A percentile compares a stretch with the other conserved stretches of the same genome.
Evolutionary conservation across 768 basidiomycete species (phyloP).

Genomic region (Tricholomella constricta): DNA sequence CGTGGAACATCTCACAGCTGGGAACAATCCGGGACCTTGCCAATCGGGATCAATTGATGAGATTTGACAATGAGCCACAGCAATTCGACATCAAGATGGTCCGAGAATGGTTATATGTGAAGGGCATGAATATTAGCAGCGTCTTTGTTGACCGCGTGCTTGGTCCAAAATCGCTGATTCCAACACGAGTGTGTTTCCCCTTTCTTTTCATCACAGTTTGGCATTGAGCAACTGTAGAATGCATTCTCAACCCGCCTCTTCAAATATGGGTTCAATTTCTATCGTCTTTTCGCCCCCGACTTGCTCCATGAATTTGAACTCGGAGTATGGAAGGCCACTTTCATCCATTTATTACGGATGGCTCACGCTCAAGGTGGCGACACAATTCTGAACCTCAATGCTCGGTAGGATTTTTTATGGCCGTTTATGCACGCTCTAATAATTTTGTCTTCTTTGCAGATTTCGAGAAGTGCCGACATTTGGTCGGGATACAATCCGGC

Average conservation of each 20-base stretch:
- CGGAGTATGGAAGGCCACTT: constrained; percentile 23
- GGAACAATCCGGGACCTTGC: constrained; percentile 17
- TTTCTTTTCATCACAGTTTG: not conserved
- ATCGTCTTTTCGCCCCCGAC: constrained; percentile 17
- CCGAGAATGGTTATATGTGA: constrained; percentile 14
- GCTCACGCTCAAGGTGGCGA: constrained; percentile 14
- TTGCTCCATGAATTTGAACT: constrained; percentile 30
- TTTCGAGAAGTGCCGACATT: constrained; percentile 1
- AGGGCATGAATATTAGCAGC: constrained; percentile 5
- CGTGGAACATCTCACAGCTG: constrained; percentile 23
- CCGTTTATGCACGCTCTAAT: not conserved
- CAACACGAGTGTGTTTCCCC: constrained; percentile 17
- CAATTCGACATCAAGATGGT: constrained; percentile 5
- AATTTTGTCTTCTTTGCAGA: not conserved
- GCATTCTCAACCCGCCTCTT: constrained; percentile 1
- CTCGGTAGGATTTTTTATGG: constrained; percentile 6
- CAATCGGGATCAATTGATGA: not conserved
- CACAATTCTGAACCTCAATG: constrained; percentile 14
- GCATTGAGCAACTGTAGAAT: not conserved
- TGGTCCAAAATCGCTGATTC: constrained; percentile 18
- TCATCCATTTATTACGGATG: constrained; percentile 25
- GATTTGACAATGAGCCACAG: not conserved
- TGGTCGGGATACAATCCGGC: constrained; percentile 17
- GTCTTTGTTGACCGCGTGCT: constrained; percentile 13
- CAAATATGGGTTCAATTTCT: constrained; percentile 13